phyloP scores from a whole-genome alignment of 208 protist species.

The Trypanosoma vivax region DNA sequence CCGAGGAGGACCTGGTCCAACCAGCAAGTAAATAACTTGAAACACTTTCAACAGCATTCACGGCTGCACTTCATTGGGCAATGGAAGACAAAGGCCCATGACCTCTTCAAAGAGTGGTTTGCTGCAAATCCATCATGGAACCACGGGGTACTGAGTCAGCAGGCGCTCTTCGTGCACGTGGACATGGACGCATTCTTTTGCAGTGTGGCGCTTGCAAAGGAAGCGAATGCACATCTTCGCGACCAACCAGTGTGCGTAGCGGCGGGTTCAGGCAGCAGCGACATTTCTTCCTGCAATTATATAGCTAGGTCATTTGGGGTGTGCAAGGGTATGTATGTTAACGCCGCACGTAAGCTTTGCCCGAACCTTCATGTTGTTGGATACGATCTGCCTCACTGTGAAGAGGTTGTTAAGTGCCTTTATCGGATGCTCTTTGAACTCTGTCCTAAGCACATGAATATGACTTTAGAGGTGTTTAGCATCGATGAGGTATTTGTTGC shows the following conservation, averaged over 20 bases:
- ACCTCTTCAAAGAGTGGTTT: constrained; percentile 58
- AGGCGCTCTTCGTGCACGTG: constrained; percentile 76
- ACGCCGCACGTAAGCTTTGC: constrained; percentile 72
- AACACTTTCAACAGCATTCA: constrained; percentile 82
- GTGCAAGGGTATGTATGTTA: constrained; percentile 89
- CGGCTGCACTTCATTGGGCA: constrained; percentile 93
- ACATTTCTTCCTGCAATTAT: constrained; percentile 93
- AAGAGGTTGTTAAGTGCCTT: constrained; percentile 45
- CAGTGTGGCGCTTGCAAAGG: constrained; percentile 81
- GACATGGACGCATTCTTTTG: constrained; percentile 96
- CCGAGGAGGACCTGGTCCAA: constrained; percentile 1
- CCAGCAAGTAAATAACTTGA: constrained; percentile 74
- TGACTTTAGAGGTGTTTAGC: constrained; percentile 83
- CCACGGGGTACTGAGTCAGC: constrained; percentile 45
- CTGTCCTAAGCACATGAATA: constrained; percentile 37
- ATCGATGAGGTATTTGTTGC: constrained; percentile 88
- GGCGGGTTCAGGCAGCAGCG: constrained; percentile 73
- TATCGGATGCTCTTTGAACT: constrained; percentile 75
- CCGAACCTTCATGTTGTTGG: constrained; percentile 79
- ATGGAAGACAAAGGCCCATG: constrained; percentile 79
- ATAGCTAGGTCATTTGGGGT: constrained; percentile 80
- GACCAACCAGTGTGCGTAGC: constrained; percentile 83
- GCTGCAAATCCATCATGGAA: constrained; percentile 57
- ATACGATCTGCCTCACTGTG: constrained; percentile 86
- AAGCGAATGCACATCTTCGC: constrained; percentile 65